Percentiles rank a stretch among this genome's conserved stretches.
These are phyloP conservation scores for Zostera marina DNA, from an alignment of 116 monocot species.

Conservation along the genomic window DNA sequence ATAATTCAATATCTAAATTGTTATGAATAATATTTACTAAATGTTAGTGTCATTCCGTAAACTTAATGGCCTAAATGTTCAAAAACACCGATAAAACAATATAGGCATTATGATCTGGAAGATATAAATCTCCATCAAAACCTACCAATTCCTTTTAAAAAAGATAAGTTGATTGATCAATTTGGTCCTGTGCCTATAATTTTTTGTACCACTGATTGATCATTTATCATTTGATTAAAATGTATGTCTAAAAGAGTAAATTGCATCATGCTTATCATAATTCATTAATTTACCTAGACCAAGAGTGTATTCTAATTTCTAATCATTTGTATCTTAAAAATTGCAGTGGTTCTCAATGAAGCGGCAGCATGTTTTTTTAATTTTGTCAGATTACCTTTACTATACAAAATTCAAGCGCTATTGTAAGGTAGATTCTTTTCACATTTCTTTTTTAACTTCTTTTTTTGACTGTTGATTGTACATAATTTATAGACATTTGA, in stretches of 20 bases:
- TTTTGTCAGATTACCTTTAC: conserved; percentile 73
- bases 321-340: neutral
- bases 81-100: too few species aligned
- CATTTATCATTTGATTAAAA: too few species aligned
- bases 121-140: too few species aligned
- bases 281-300: neutral
- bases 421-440: conserved; percentile 36
- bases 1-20: neutral
- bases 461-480: neutral
- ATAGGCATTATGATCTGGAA: too few species aligned
- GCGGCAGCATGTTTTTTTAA: conserved; percentile 74
- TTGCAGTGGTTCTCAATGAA: conserved; percentile 95
- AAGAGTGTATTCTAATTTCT: neutral
- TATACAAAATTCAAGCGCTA: conserved; percentile 80
- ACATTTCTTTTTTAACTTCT: neutral
- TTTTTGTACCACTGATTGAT: too few species aligned
- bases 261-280: neutral
- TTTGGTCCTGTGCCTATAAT: too few species aligned
- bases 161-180: too few species aligned
- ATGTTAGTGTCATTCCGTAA: neutral
- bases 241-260: neutral
- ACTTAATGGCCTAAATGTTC: too few species aligned
- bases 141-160: too few species aligned
- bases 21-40: neutral
- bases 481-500: neutral